These are phyloP conservation scores for Hymenoscyphus occultus DNA, from an alignment of 2,329 filamentous ascomycete genomes.

Conservation along the genomic window DNA sequence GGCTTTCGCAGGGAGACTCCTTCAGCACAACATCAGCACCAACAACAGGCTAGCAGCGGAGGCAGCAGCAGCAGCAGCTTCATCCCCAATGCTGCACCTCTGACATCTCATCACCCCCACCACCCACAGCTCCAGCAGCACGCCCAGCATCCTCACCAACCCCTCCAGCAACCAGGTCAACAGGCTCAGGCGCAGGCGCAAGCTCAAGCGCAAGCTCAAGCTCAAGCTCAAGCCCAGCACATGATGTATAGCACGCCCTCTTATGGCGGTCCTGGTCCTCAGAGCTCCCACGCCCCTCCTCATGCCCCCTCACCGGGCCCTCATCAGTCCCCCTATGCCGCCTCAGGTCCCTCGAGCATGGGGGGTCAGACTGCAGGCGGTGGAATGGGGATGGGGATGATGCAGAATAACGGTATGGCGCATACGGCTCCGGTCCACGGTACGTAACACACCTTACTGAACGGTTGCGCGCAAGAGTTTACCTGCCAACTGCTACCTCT, in stretches of 20 bases:
- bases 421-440: slow-evolving; percentile 34
- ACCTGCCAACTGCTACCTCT: slow-evolving; percentile 5
- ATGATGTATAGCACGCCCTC: slow-evolving; percentile 54
- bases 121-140: slow-evolving; percentile 22
- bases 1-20: slow-evolving; percentile 2
- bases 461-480: not conserved
- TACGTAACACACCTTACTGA: slow-evolving; percentile 32
- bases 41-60: slow-evolving; percentile 2
- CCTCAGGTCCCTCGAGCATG: slow-evolving; percentile 29
- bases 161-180: slow-evolving; percentile 28
- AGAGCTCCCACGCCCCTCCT: not conserved
- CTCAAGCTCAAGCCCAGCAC: slow-evolving; percentile 36
- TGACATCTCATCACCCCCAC: slow-evolving; percentile 9
- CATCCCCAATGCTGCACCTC: slow-evolving; percentile 12
- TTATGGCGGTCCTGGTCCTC: slow-evolving; percentile 19
- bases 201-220: not conserved
- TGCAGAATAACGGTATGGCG: slow-evolving; percentile 46
- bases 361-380: slow-evolving; percentile 25
- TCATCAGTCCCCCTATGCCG: slow-evolving; percentile 31
- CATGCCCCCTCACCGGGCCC: slow-evolving; percentile 8
- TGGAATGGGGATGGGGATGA: slow-evolving; percentile 48
- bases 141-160: slow-evolving; percentile 25
- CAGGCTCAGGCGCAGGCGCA: slow-evolving; percentile 17
- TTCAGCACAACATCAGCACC: slow-evolving; percentile 5
- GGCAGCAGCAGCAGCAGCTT: not conserved